Evolutionary conservation across 306 rosid genomes (phyloP).

Genomic region (Mucuna pruriens): DNA sequence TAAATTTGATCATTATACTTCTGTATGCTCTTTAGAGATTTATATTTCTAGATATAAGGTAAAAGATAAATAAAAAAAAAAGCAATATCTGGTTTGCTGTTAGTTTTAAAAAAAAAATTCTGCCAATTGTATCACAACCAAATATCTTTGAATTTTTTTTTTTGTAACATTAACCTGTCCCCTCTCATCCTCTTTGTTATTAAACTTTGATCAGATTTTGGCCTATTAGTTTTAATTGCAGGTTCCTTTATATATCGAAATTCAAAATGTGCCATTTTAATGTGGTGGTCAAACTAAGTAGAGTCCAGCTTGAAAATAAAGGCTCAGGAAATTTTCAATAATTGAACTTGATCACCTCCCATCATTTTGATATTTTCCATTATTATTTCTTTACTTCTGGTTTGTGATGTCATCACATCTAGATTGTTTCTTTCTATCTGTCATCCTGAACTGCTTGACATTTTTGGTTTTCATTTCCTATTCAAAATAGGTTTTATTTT

Average conservation of each 20-base stretch:
- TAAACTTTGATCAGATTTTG: background rate
- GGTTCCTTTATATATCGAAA: background rate
- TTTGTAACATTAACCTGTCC: background rate
- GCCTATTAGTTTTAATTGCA: background rate
- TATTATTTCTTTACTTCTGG: background rate
- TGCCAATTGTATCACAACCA: background rate
- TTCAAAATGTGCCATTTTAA: background rate
- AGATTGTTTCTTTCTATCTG: constrained; percentile 1
- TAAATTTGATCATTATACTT: constrained; percentile 14
- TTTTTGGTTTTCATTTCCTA: background rate
- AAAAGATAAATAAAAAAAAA: background rate
- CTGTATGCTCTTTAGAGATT: background rate
- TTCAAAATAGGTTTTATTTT: background rate
- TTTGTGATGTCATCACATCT: background rate
- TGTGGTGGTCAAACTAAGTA: background rate
- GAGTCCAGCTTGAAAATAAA: constrained; percentile 23
- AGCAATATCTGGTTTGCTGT: background rate
- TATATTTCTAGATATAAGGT: background rate
- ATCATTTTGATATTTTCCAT: background rate
- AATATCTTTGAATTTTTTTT: constrained; percentile 8
- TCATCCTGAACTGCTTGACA: background rate
- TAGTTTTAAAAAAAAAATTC: background rate
- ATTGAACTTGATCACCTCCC: background rate
- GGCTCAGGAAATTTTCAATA: background rate
- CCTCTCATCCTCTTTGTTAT: background rate